These are phyloP conservation scores for Cymbomonas tetramitiformis DNA, from an alignment of 139 green algal species.

Conservation along the genomic window DNA sequence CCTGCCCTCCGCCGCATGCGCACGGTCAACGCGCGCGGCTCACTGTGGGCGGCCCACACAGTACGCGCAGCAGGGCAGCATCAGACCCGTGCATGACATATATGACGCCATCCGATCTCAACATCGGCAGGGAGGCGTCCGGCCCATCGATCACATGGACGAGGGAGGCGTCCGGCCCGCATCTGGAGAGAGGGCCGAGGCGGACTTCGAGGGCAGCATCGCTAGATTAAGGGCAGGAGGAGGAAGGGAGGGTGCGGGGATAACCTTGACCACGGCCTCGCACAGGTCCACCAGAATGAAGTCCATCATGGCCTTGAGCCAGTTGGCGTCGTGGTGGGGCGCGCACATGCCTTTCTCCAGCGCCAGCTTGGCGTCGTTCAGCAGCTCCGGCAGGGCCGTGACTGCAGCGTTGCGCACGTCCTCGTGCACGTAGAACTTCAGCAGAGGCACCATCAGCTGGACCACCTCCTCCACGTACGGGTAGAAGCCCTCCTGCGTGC, in stretches of 20 bases:
- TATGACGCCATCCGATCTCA: too few relatives aligned
- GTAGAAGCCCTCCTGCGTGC: conserved; percentile 85
- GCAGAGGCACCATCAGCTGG: conserved; percentile 63
- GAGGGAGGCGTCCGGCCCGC: too few relatives aligned
- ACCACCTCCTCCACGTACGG: conserved; percentile 70
- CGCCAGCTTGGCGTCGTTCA: conserved; percentile 49
- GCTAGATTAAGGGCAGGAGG: background rate
- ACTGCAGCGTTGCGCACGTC: conserved; percentile 56
- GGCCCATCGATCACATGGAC: too few relatives aligned
- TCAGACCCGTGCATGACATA: too few relatives aligned
- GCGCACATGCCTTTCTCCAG: conserved; percentile 40
- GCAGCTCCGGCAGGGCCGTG: conserved; percentile 65
- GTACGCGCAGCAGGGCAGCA: too few relatives aligned
- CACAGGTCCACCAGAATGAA: conserved; percentile 52
- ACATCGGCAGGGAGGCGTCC: too few relatives aligned
- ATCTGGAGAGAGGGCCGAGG: too few relatives aligned
- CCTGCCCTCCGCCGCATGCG: too few relatives aligned
- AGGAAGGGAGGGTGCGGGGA: too few relatives aligned
- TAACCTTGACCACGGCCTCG: conserved; percentile 49
- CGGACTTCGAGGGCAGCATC: too few relatives aligned
- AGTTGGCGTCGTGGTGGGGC: conserved; percentile 21
- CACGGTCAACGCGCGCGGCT: too few relatives aligned
- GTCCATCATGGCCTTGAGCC: conserved; percentile 44
- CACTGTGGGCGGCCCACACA: too few relatives aligned
- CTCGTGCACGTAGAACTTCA: conserved; percentile 93